Evolutionary conservation across 169 alveolate genomes (phyloP), one percentile per base, ranked within the genome.

Genomic region (Plasmodium malariae): DNA sequence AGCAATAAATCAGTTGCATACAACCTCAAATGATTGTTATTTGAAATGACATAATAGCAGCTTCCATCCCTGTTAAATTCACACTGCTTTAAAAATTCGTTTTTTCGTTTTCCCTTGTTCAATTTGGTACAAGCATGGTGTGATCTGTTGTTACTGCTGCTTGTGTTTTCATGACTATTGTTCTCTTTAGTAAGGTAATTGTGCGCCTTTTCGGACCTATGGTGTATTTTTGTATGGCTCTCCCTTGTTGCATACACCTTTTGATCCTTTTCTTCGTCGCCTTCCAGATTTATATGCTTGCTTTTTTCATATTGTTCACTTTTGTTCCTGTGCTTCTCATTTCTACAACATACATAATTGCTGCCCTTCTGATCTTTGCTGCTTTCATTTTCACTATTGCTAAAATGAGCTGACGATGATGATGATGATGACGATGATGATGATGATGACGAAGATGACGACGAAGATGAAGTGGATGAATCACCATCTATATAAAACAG

Each of bases 31-130:
- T 36, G 2, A 30, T 80, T 80, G 45, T 60, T 54, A 43, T 37
- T 80, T 37, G 90, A 67, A 67, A 80, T 45, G 45, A 73, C 36
- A 30, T 80, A 80, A 43, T 80, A 80, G 49, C 90, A 80, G 19
- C 69, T 67, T 5, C 90, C 90, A 21, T 80, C 90, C 12, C 70
- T 63, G 63, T 26, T 80, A 51, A 80, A 80, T 80, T 80, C 90
- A 36, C 90, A 80, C 36, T 80, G 90, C 43, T 80, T 80, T 43
- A 80, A 57, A 43, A 63, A 80, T 51, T 80, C 90, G 30, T 80
- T 78, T 78, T 63, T 55, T 24, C 63, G 40, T 63, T 30, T 62
- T 1, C 3, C 17, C 24, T 78, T 78, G 19, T 26, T 59, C 30
- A 1, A 0, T n/a, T 78, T 30, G 6, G 40, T 34, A n/a, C n/a